Evolutionary conservation across 768 basidiomycete species (phyloP).

Genomic region (Hydnomerulius pinastri): DNA sequence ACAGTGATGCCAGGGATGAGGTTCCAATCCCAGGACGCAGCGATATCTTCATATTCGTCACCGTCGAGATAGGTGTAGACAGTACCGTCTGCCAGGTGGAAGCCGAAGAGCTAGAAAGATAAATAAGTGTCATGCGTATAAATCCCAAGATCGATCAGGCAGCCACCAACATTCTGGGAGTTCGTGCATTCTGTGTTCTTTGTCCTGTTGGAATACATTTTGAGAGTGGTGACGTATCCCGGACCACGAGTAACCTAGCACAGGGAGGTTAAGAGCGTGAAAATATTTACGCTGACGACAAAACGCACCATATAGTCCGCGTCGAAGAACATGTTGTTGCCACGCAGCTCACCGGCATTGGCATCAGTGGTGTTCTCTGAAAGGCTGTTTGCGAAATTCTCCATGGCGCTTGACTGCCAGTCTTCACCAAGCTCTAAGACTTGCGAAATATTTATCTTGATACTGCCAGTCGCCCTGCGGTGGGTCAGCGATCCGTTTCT

Average conservation of each 20-base stretch:
- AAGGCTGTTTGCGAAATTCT: slow-evolving; percentile 41
- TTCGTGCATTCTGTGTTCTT: slow-evolving; percentile 68
- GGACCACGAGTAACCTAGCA: slow-evolving; percentile 60
- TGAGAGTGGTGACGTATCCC: slow-evolving; percentile 60
- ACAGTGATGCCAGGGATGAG: slow-evolving; percentile 72
- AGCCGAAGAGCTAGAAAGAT: slow-evolving; percentile 53
- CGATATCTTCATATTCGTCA: slow-evolving; percentile 72
- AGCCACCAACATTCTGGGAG: slow-evolving; percentile 51
- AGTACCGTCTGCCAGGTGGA: slow-evolving; percentile 69
- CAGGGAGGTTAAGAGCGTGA: background rate
- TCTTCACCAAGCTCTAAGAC: slow-evolving; percentile 49
- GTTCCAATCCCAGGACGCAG: slow-evolving; percentile 78
- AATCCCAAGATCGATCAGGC: background rate
- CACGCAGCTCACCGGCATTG: slow-evolving; percentile 53
- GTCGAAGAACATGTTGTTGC: slow-evolving; percentile 65
- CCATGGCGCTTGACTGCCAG: slow-evolving; percentile 50
- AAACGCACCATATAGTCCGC: slow-evolving; percentile 67
- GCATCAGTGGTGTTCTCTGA: slow-evolving; percentile 40
- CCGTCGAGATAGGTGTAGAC: slow-evolving; percentile 65
- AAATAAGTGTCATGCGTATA: slow-evolving; percentile 1
- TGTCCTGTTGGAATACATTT: slow-evolving; percentile 62
- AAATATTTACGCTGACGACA: background rate
- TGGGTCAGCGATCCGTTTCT: slow-evolving; percentile 9
- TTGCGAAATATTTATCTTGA: slow-evolving; percentile 58
- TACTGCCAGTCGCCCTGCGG: slow-evolving; percentile 54